These are phyloP conservation scores for Coemansia biformis DNA, from an alignment of 192 early-diverging fungal genomes.

Conservation along the genomic window DNA sequence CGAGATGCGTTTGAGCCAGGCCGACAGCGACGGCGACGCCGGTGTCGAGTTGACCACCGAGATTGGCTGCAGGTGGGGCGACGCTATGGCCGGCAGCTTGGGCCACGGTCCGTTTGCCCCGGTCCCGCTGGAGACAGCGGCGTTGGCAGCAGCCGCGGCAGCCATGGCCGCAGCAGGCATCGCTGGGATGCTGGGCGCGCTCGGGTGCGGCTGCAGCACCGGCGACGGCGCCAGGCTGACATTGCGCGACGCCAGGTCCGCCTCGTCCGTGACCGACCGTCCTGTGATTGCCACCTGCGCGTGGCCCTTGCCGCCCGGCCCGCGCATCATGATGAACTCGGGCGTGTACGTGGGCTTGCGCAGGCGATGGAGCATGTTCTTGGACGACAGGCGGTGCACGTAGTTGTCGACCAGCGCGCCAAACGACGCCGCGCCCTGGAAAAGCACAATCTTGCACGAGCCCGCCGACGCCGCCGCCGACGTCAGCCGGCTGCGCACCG, in stretches of 20 bases:
- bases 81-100: constrained; percentile 40
- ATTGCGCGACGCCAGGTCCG: constrained; percentile 28
- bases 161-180: constrained; percentile 8
- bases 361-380: constrained; percentile 59
- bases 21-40: constrained; percentile 47
- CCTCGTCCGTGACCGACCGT: constrained; percentile 31
- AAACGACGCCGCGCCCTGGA: constrained; percentile 89
- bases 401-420: constrained; percentile 78
- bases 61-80: constrained; percentile 42
- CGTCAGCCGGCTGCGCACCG: constrained; percentile 46
- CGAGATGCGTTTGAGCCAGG: constrained; percentile 53
- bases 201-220: constrained; percentile 41
- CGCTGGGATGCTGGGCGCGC: constrained; percentile 14
- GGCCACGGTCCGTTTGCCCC: constrained; percentile 10
- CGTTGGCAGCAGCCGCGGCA: too few species aligned
- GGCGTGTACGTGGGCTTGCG: constrained; percentile 63
- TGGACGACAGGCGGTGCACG: constrained; percentile 62
- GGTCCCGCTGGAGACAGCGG: not conserved
- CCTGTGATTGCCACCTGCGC: constrained; percentile 65
- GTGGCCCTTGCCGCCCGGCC: constrained; percentile 82
- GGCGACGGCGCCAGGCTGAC: constrained; percentile 39
- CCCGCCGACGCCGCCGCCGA: constrained; percentile 50
- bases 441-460: constrained; percentile 67
- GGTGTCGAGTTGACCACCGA: constrained; percentile 43
- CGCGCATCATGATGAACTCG: constrained; percentile 94